These are phyloP conservation scores for Hymenoscyphus albidus DNA, from an alignment of 2,329 filamentous ascomycete genomes.

Conservation along the genomic window DNA sequence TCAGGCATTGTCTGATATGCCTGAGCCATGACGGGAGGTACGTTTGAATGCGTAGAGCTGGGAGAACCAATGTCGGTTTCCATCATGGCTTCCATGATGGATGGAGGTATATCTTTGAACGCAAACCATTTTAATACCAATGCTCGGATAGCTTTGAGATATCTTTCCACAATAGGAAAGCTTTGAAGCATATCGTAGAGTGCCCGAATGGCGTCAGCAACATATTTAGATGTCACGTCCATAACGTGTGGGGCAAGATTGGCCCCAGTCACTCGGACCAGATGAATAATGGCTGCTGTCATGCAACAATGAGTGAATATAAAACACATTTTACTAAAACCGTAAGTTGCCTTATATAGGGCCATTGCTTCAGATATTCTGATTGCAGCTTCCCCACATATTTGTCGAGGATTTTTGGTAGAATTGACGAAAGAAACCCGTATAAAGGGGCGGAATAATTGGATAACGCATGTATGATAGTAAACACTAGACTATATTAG, in stretches of 20 bases:
- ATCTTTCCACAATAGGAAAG: slow-evolving; percentile 13
- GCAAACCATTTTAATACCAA: slow-evolving; percentile 16
- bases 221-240: slow-evolving; percentile 9
- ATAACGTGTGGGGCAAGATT: slow-evolving; percentile 3
- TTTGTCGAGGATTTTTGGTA: slow-evolving; percentile 22
- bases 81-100: slow-evolving; percentile 7
- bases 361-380: slow-evolving; percentile 31
- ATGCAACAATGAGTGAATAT: slow-evolving; percentile 27
- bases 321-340: slow-evolving; percentile 21
- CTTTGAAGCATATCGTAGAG: slow-evolving; percentile 14
- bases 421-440: slow-evolving; percentile 23
- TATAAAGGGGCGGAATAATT: slow-evolving; percentile 64
- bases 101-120: slow-evolving; percentile 4
- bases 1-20: neutral
- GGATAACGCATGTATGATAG: slow-evolving; percentile 61
- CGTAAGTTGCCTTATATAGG: slow-evolving; percentile 23
- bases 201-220: slow-evolving; percentile 12
- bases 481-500: slow-evolving; percentile 50
- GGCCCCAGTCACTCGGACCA: slow-evolving; percentile 13
- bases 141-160: slow-evolving; percentile 9
- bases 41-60: neutral
- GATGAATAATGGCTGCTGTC: slow-evolving; percentile 24
- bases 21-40: neutral
- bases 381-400: slow-evolving; percentile 30
- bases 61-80: slow-evolving; percentile 9